phyloP scores from a whole-genome alignment of 352 stramenopile genomes.

The Pythium chondricola region DNA sequence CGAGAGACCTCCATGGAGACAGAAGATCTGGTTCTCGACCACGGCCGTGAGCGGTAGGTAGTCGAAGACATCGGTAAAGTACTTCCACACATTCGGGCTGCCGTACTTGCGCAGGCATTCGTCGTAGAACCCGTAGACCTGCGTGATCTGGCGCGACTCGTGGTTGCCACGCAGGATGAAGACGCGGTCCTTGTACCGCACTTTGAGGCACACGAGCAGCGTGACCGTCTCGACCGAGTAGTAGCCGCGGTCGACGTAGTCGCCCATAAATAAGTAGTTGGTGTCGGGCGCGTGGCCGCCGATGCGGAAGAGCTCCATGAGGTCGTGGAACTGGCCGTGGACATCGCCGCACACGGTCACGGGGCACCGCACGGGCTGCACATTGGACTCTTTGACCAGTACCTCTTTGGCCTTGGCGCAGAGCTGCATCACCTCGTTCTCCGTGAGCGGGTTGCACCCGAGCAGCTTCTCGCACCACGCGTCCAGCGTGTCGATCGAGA shows the following conservation, averaged over 20 bases:
- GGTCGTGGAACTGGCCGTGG: slow-evolving; percentile 61
- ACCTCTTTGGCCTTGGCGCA: slow-evolving; percentile 95
- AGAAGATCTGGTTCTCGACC: slow-evolving; percentile 91
- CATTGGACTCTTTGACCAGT: slow-evolving; percentile 96
- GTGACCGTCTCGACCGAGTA: slow-evolving; percentile 92
- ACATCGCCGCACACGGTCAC: slow-evolving; percentile 93
- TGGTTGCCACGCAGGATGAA: slow-evolving; percentile 92
- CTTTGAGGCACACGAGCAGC: slow-evolving; percentile 92
- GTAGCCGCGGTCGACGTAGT: slow-evolving; percentile 99
- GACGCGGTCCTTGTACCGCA: slow-evolving; percentile 91
- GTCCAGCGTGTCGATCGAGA: slow-evolving; percentile 89
- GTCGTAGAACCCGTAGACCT: slow-evolving; percentile 98
- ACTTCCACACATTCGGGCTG: slow-evolving; percentile 63
- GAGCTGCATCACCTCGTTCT: slow-evolving; percentile 94
- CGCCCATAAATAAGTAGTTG: slow-evolving; percentile 99
- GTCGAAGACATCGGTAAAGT: slow-evolving; percentile 91
- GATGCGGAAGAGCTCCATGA: slow-evolving; percentile 74
- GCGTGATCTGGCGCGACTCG: slow-evolving; percentile 95
- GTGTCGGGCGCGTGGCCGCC: slow-evolving; percentile 86
- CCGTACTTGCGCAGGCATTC: slow-evolving; percentile 99
- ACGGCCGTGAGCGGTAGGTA: slow-evolving; percentile 95
- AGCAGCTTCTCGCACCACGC: slow-evolving; percentile 93
- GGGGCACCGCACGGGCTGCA: slow-evolving; percentile 93
- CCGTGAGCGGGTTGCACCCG: slow-evolving; percentile 90
- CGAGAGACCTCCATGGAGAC: slow-evolving; percentile 84